phyloP scores from a whole-genome alignment of 176 grass and related monocot species.

The Carex pumila region DNA sequence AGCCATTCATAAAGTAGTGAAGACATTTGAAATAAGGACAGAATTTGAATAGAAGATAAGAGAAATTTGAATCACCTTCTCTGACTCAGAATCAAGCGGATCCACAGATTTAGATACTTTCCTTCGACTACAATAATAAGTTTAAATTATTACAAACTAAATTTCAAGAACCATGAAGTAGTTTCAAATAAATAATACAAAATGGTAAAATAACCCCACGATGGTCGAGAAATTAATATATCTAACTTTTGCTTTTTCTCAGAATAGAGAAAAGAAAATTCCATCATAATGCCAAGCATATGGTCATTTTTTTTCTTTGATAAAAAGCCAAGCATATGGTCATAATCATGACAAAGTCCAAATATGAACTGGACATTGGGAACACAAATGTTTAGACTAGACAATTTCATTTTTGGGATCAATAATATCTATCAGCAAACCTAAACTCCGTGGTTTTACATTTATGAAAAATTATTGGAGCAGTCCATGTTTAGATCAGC shows the following conservation, averaged over 20 bases:
- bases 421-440: not conserved
- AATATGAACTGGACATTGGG: not conserved
- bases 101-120: slow-evolving; percentile 17
- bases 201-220: not conserved
- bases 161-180: not conserved
- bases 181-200: not conserved
- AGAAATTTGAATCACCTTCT: slow-evolving; percentile 36
- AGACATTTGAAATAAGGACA: not conserved
- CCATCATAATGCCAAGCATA: not conserved
- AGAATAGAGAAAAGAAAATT: not conserved
- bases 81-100: slow-evolving; percentile 9
- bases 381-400: not conserved
- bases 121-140: slow-evolving; percentile 31
- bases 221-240: not conserved
- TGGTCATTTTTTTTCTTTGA: not conserved
- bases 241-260: not conserved
- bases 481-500: not conserved
- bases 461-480: not conserved
- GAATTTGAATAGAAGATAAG: not conserved
- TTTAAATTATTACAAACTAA: not conserved
- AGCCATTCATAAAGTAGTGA: not conserved
- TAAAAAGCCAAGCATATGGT: not conserved
- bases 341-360: not conserved
- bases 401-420: not conserved
- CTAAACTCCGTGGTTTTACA: not conserved